phyloP scores from a whole-genome alignment of 352 stramenopile genomes.

The Pythium plurisporium region DNA sequence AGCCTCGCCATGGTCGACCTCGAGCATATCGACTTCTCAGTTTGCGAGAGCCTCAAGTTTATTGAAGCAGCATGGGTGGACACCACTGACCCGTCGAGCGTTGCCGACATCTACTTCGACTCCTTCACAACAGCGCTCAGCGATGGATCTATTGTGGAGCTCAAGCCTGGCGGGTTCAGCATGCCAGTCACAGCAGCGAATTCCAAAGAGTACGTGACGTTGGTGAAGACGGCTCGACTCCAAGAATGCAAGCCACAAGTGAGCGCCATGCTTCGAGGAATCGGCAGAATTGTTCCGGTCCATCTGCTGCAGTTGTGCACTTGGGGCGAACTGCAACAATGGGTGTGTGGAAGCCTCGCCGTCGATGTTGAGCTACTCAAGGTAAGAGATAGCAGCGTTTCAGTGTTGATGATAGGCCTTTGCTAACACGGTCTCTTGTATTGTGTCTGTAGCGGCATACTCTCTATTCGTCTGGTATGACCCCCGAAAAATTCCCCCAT shows the following conservation, averaged over 20 bases:
- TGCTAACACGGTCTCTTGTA: slow-evolving; percentile 1
- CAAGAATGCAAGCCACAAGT: slow-evolving; percentile 76
- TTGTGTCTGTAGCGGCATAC: slow-evolving; percentile 46
- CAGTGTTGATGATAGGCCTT: too few species aligned
- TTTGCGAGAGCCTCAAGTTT: slow-evolving; percentile 31
- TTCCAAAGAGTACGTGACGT: slow-evolving; percentile 61
- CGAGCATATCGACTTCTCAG: slow-evolving; percentile 47
- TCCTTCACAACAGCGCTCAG: slow-evolving; percentile 72
- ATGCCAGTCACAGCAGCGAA: slow-evolving; percentile 64
- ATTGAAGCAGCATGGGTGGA: slow-evolving; percentile 17
- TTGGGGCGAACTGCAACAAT: slow-evolving; percentile 76
- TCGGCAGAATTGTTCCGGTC: slow-evolving; percentile 64
- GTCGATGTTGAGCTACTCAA: slow-evolving; percentile 74
- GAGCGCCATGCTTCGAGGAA: slow-evolving; percentile 63
- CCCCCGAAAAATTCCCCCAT: slow-evolving; percentile 59
- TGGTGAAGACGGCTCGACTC: slow-evolving; percentile 57
- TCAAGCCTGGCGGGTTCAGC: slow-evolving; percentile 41
- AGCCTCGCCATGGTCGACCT: slow-evolving; percentile 54
- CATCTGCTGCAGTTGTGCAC: slow-evolving; percentile 70
- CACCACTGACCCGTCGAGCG: not conserved
- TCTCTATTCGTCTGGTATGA: slow-evolving; percentile 76
- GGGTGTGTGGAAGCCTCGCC: slow-evolving; percentile 70
- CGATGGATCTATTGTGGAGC: slow-evolving; percentile 59
- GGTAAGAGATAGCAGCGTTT: too few species aligned
- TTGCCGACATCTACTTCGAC: slow-evolving; percentile 43